Evolutionary conservation across 2,329 filamentous ascomycete genomes (phyloP), one percentile per base, ranked within the genome.

Genomic region (Orbilia ellipsospora): DNA sequence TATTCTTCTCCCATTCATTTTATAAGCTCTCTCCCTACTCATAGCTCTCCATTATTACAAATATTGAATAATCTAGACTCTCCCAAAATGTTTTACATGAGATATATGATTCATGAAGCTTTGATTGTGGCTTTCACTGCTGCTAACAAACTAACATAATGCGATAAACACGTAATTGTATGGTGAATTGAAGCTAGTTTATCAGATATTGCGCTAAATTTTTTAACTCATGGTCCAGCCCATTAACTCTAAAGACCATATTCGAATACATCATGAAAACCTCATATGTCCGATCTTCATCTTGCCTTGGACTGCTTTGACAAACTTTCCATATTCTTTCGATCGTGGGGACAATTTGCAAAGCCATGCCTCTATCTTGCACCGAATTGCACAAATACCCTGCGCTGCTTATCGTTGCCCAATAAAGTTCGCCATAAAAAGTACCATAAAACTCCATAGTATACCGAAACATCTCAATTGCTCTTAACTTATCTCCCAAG

Each of bases 221-320:
- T 26, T 15, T 28, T 15, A 40, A 50, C 16, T 65, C 67, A 0
- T 48, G 20, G 8, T 31, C 44, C 5, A 26, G 54, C 0, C 68
- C 68, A 10, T 54, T 62, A 8, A 73, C 0, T 15, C 28, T 65
- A 20, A 73, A 50, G 7, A 61, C n/a, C 0, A 20, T 40, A 7
- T 65, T 36, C 8, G 45, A 48, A 56, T 73, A 65, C 10, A 54
- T 16, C 62, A 73, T 61, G 13, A 45, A 73, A 40, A 66, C 6
- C 7, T 61, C 61, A 44, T 51, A 72, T 2, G 36, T 48, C 7
- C 56, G n/a, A 15, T 5, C 12, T 5, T 60, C 56, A 16, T 60
- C 56, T n/a, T 60, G 7, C 40, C 56, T 60, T 2, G 31, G n/a
- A 45, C 3, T n/a, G n/a, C n/a, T 8, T 28, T 45, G 40, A 12